Base-by-base conservation (phyloP, 2,329 filamentous ascomycete genomes). In the Colletotrichum truncatum region DNA sequence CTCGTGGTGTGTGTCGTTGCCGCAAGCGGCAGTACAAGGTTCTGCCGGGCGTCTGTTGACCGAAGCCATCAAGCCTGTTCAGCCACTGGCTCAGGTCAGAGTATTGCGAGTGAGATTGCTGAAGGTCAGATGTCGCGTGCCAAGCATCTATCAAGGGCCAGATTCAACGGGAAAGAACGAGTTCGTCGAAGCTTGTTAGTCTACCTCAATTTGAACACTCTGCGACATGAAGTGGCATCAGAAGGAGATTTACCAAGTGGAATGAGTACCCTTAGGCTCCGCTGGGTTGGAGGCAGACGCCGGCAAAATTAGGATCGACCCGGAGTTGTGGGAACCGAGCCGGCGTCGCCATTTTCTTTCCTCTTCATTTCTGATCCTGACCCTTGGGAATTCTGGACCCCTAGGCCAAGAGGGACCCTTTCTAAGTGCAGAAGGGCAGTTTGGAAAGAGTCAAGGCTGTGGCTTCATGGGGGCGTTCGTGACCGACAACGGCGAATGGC, bases 51-150 rank as follows among this genome's bases (percentile, higher is more conserved):
- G 21, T 16, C 48, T 46, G 18, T 65, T 41, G 48, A 49, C 56
- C 32, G 56, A 61, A 43, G 62, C 56, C 48, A 54, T 49, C 41
- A 25, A 38, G 28, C 30, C 39, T 60, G 18, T 48, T 54, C 48
- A 65, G 62, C 62, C 56, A 54, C 62, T 49, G 56, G 62, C 48
- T 61, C 48, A 54, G 56, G 62, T 53, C 41, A 36, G 32, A 9
- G 26, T 54, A 28, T 30, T 25, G 46, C 23, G 32, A 46, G 9
- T 16, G n/a, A 39, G 32, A 14, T 56, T 38, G 30, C 23, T 16
- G 4, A 34, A 18, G 30, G 28, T 41, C 55, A 38, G 41, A 38
- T 46, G 61, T 16, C 36, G 61, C 30, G 14, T 43, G 43, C 43
- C 25, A 39, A 30, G 59, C 12, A 45, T 5, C 41, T 26, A 12